Base-by-base conservation (phyloP, 768 basidiomycete genomes). In the Mycena floridula region DNA sequence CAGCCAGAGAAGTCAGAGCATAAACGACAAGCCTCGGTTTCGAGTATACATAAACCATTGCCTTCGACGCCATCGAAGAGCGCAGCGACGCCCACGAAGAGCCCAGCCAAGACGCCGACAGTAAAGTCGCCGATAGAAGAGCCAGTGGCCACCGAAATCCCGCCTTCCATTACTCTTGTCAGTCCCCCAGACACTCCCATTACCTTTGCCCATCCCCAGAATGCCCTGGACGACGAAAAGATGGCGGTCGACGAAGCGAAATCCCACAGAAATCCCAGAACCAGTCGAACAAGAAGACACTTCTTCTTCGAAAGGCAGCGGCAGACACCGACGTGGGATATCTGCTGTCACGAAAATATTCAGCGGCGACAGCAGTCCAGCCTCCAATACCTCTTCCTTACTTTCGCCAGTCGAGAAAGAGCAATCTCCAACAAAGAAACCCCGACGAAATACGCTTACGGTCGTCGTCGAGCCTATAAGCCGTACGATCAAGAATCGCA, bases 381-480 rank as follows among this genome's bases (percentile, higher is more conserved):
- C 36, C 1, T 13, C 43, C 22, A 37, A 44, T 25, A 23, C 25
- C 13, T n/a, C n/a, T n/a, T n/a, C n/a, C n/a, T n/a, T n/a, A n/a
- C n/a, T n/a, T n/a, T n/a, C n/a, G n/a, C n/a, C 28, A 30, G 28
- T 9, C 18, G 66, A 64, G 35, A 60, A 66, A 40, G 59, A 61
- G 46, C 56, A 65, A 30, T 35, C 42, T 2, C 25, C 43, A 20
- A 15, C 25, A 23, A 28, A 23, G 20, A 43, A 32, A 11, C 72
- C 65, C 49, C 71, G 84, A 56, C 66, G 90, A 54, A 92, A 88
- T 62, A 94, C 92, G 0, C 71, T 96, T 50, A 90, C 85, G 0
- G 78, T 93, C 30, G 89, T 92, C 79, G 85, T 89, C 2, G 86
- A 89, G 57, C 85, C 87, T 6, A 67, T 92, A 50, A 74, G 72